Conservation (phyloP, 2,329 filamentous ascomycete species). For the Colletotrichum neosansevieriae region DNA sequence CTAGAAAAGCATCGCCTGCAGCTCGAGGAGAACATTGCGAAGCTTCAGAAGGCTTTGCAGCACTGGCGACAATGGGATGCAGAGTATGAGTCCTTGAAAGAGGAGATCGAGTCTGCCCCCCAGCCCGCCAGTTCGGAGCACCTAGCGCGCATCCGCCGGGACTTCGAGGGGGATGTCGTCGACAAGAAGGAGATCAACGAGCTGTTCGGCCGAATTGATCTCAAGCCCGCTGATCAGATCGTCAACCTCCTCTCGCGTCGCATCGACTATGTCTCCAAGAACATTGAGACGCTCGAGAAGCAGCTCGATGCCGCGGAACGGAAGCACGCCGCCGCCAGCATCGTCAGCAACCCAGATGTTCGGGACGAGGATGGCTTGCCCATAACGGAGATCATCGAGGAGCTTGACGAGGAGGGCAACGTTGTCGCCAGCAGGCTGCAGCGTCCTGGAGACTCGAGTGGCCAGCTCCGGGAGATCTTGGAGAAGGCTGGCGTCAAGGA, state of each 20-base stretch:
- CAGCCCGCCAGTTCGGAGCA: slow-evolving; percentile 62
- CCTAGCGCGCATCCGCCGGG: slow-evolving; percentile 67
- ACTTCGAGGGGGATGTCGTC: slow-evolving; percentile 73
- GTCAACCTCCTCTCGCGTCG: slow-evolving; percentile 77
- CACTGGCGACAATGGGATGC: slow-evolving; percentile 94
- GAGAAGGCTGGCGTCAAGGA: slow-evolving; percentile 80
- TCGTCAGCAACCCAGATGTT: slow-evolving; percentile 70
- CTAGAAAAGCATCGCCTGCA: slow-evolving; percentile 81
- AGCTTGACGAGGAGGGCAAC: slow-evolving; percentile 91
- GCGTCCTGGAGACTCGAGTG: slow-evolving; percentile 74
- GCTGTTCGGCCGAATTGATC: slow-evolving; percentile 57
- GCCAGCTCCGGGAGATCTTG: slow-evolving; percentile 78
- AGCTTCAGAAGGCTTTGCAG: slow-evolving; percentile 80
- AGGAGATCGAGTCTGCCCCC: slow-evolving; percentile 75
- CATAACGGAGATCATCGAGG: slow-evolving; percentile 90
- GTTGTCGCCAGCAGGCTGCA: slow-evolving; percentile 77
- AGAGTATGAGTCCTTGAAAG: slow-evolving; percentile 90
- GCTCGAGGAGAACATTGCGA: slow-evolving; percentile 80
- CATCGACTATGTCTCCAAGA: slow-evolving; percentile 90
- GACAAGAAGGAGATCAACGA: slow-evolving; percentile 67
- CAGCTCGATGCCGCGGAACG: slow-evolving; percentile 77
- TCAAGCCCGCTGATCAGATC: slow-evolving; percentile 72
- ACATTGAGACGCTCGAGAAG: slow-evolving; percentile 79
- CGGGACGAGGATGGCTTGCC: slow-evolving; percentile 78
- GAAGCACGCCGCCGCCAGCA: slow-evolving; percentile 73